Evolutionary conservation across 345 rosid species (phyloP), one percentile per base, ranked within the genome.

Genomic region (Schrenkiella parvula): DNA sequence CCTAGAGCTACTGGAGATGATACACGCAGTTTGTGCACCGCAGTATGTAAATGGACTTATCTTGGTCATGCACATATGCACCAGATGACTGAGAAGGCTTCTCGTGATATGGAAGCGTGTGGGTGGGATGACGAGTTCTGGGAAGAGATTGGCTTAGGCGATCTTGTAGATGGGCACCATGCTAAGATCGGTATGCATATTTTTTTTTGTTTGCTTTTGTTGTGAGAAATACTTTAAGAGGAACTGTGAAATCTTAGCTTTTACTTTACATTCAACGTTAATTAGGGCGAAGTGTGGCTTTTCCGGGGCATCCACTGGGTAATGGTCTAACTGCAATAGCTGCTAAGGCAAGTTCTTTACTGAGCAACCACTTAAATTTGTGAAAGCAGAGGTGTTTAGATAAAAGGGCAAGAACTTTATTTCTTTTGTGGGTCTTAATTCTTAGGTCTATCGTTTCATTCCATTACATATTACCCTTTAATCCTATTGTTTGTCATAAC

Each of bases 21-120:
- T 79, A 91, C 96, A 0, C 88, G 97, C 53, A 95, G 99, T 78
- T 83, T 95, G 60, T 95, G 99, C 86, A 88, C 99, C 70, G 84
- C 92, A 57, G 95, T 91, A 17, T 95, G 99, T 82, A 95, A 95
- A 77, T 91, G 95, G 99, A 91, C 96, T 13, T 95, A 95, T 83
- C 97, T 95, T 81, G 99, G 97, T 72, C 99, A 95, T 84, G 99
- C 99, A n/a, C 99, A 95, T 72, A 88, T 91, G 97, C 86, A 88
- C 19, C 93, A 77, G 68, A 71, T 80, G 82, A 80, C 63, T 66
- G 96, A 88, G 74, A 88, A 86, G 61, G 87, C 86, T 81, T 90
- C 96, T 32, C 80, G 90, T 63, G 82, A 85, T 67, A 91, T 91
- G 97, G 95, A 95, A 95, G 89, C 99, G 10, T 88, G 93, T 80